Evolutionary conservation across 768 basidiomycete genomes (phyloP), one percentile per base, ranked within the genome.

Genomic region (Dendrothele bispora): DNA sequence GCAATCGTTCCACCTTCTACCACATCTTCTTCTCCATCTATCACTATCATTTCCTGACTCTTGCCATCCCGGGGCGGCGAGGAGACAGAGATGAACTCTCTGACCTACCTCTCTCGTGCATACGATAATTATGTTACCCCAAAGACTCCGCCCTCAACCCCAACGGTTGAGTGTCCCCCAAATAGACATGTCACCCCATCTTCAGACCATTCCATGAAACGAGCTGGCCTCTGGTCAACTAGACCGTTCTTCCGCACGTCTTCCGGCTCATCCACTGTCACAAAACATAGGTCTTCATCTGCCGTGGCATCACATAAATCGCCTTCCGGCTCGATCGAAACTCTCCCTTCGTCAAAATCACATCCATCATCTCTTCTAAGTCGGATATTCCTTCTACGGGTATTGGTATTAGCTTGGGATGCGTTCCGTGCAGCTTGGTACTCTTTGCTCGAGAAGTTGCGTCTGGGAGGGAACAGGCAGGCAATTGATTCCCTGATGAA

Each of bases 71-170:
- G 29, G 21, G 42, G 36, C n/a, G 30, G 17, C 30, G 53, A 55
- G 10, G 62, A 65, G 45, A 21, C 32, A 24, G 37, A 39, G 51
- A 92, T 92, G 90, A 91, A 92, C 72, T 87, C 87, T 57, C 80
- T 92, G 59, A 75, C 79, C 15, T 84, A 88, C 68, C 75, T 92
- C 52, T 88, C 90, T 55, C 84, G 86, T 61, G 85, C 89, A 65
- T 83, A 90, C 74, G 88, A 92, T 71, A 82, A 80, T 52, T 70
- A 88, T 55, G 83, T 84, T 49, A 69, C 82, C 7, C 64, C 83
- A 40, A 75, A 74, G 56, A 73, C 82, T 35, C 79, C 81, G 22
- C 78, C 84, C 14, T 75, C 80, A 30, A 79, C 83, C 1, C 79
- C 82, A 35, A 66, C 70, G 37, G 57, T 68, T 37, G 70, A 74